Base-by-base conservation (phyloP, 148 eudicot genomes). In the Chenopodium quinoa region DNA sequence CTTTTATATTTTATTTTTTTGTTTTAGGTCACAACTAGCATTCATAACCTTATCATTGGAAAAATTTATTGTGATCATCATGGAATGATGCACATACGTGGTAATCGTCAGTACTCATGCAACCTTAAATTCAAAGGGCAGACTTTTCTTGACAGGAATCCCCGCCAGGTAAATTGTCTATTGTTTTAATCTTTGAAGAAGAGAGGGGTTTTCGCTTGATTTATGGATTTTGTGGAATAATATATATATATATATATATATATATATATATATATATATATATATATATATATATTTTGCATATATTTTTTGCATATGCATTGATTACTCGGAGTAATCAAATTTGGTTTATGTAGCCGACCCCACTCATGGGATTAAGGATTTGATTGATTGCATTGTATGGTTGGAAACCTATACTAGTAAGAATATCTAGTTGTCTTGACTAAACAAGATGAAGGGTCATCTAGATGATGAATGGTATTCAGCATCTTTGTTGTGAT, bases 91-190 rank as follows among this genome's bases (percentile, higher is more conserved):
- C 88, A 89, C 77, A 93, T 95, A 68, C 89, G 84, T 82, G 93
- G 99, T 66, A 90, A 88, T 81, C 90, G 89, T 52, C 82, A 91
- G 73, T 85, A 95, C 86, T 95, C 99, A 14, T 95, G 99, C 86
- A 92, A 92, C 78, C 93, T 95, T 73, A 93, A 92, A 89, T 95
- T 93, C 87, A 95, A 95, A 88, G 94, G 91, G 74, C 99, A 92
- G 78, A 91, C 97, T 64, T 84, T 95, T 80, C 95, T 95, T 62
- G 97, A 92, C 60, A 89, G 93, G 78, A 92, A 83, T 89, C 97
- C 99, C 65, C 93, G 86, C 86, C 97, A 95, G 97, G 99, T 95
- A 47, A 80, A 76, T 22, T 34, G 19, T 52, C 17, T 2, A 5
- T 4, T n/a, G 29, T 63, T 23, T 1, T 47, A 73, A 76, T 56